Evolutionary conservation across 2,329 filamentous ascomycete genomes (phyloP), one percentile per base, ranked within the genome.

Genomic region (Microascus cirrosus): DNA sequence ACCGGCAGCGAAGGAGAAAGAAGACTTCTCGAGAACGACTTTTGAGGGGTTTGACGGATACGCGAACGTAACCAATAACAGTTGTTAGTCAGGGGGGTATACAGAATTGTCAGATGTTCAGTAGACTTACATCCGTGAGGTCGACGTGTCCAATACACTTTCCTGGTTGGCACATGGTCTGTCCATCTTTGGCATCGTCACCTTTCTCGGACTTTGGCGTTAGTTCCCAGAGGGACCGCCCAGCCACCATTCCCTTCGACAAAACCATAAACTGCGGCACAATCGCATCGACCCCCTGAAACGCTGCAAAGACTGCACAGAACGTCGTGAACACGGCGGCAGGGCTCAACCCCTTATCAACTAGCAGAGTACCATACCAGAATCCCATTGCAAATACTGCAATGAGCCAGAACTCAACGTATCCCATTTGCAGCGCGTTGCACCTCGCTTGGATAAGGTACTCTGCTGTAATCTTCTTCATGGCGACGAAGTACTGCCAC

Each of bases 311-410:
- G 2, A 87, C 87, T 4, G 89, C 83, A 74, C 94, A 95, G 63
- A 97, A 96, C 0, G 90, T 88, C 0, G 89, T 94, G 52, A 96
- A 70, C 2, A 95, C 82, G 58, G 86, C 76, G 0, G 86, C 88
- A 0, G 89, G 74, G 12, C 74, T 77, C 13, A 82, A 72, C 1
- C 83, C 83, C 1, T 79, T 71, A 11, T 77, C 74, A 11, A 94
- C 84, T 1, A 96, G 77, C 1, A 81, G 74, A 32, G 86, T 81
- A 0, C 91, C 92, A 64, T 92, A 95, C 83, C 89, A 96, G 66
- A 97, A 96, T 0, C 91, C 92, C 59, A 91, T 81, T 0, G 95
- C 86, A 63, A 97, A 96, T 68, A 96, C 84, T 1, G 77, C 78
- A 3, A 90, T 80, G 34, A 87, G 84, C 74, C 91, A 84, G 63